Evolutionary conservation across 2,329 filamentous ascomycete species (phyloP).

Genomic region (Catunica adiposa): DNA sequence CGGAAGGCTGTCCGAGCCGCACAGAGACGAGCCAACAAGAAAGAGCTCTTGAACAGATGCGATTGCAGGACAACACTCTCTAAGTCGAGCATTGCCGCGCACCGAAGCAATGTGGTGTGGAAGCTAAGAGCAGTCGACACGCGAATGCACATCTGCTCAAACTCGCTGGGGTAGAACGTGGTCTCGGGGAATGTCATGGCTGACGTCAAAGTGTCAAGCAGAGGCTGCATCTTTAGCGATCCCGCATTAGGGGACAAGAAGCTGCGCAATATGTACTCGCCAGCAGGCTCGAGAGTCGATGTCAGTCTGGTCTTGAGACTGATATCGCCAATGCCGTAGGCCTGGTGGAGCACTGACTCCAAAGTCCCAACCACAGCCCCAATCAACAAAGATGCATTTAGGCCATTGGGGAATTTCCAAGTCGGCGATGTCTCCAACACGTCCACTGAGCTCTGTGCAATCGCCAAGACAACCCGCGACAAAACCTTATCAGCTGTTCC

Average conservation of each 20-base stretch:
- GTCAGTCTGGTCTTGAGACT: conserved; percentile 31
- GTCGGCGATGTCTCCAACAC: conserved; percentile 71
- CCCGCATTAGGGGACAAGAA: conserved; percentile 57
- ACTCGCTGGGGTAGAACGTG: conserved; percentile 43
- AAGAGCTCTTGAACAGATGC: conserved; percentile 66
- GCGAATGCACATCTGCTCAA: conserved; percentile 42
- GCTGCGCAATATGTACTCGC: conserved; percentile 57
- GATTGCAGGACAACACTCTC: conserved; percentile 52
- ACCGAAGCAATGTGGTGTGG: conserved; percentile 51
- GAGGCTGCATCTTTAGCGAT: conserved; percentile 58
- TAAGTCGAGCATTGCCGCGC: conserved; percentile 46
- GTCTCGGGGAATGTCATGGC: conserved; percentile 30
- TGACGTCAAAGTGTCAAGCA: conserved; percentile 46
- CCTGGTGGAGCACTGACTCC: conserved; percentile 52
- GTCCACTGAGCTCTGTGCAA: conserved; percentile 62
- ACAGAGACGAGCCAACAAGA: conserved; percentile 60
- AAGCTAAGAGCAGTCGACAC: conserved; percentile 49
- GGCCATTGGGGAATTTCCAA: conserved; percentile 61
- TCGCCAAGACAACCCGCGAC: conserved; percentile 51
- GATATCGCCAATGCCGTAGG: conserved; percentile 57
- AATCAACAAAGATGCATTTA: conserved; percentile 54
- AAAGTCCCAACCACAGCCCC: conserved; percentile 52
- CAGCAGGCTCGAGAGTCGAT: conserved; percentile 51
- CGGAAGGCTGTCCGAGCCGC: conserved; percentile 51
- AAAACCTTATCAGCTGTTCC: conserved; percentile 67